A percentile compares a stretch with the other conserved stretches of the same genome.
These are phyloP conservation scores for Leccinum broughii DNA, from an alignment of 768 basidiomycete species.

Conservation along the genomic window DNA sequence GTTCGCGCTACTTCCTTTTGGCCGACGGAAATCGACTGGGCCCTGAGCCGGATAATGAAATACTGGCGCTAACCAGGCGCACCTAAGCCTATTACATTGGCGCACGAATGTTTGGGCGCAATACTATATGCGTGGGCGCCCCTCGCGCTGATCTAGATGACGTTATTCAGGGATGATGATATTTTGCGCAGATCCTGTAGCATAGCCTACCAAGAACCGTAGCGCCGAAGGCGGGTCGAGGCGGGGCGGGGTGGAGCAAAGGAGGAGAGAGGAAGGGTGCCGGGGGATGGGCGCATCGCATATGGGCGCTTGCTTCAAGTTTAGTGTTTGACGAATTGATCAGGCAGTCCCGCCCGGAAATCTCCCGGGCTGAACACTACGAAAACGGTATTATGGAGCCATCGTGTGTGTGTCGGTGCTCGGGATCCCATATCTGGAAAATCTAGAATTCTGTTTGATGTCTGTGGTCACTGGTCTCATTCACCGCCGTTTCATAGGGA, in stretches of 20 bases:
- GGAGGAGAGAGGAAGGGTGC: neutral
- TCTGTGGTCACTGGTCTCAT: neutral
- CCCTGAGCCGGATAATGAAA: neutral
- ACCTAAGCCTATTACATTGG: neutral
- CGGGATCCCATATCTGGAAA: neutral
- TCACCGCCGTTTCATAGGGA: neutral
- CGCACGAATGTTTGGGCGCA: too few species aligned
- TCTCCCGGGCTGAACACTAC: neutral
- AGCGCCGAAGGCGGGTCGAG: neutral
- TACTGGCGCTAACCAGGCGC: neutral
- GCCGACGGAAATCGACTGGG: neutral
- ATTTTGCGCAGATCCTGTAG: neutral
- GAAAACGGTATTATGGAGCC: neutral
- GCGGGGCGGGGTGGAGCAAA: neutral
- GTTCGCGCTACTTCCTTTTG: neutral
- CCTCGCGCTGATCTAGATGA: neutral
- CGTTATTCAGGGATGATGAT: neutral
- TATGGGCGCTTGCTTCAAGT: neutral
- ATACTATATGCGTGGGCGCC: neutral
- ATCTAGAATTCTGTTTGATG: neutral
- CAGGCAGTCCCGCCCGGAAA: neutral
- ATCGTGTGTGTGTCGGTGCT: neutral
- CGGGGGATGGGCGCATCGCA: neutral
- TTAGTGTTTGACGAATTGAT: neutral
- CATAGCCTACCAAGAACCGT: neutral